phyloP scores from a whole-genome alignment of 148 eudicot species.

The Chenopodium quinoa region DNA sequence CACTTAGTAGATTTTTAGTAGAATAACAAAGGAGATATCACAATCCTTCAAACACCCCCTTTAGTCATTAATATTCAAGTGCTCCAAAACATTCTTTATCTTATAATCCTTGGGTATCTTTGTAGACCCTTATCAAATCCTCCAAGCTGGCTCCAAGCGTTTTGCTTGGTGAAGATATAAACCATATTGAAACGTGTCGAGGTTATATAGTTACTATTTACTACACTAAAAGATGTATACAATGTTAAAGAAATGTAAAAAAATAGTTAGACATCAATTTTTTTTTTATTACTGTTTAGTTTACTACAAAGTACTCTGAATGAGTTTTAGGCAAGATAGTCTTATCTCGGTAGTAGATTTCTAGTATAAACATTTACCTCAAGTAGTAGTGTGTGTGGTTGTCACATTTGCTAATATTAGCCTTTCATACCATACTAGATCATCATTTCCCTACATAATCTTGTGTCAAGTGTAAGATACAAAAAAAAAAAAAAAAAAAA shows the following conservation, averaged over 20 bases:
- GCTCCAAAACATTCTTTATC: constrained; percentile 15
- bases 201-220: not conserved
- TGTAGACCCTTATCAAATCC: constrained; percentile 1
- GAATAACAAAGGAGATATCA: not conserved
- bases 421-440: not conserved
- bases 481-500: too few relatives aligned
- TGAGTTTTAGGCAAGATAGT: too few relatives aligned
- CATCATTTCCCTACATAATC: too few relatives aligned
- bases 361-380: too few relatives aligned
- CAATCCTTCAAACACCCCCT: not conserved
- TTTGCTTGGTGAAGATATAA: not conserved
- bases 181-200: not conserved
- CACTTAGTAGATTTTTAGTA: not conserved
- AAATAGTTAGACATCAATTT: too few relatives aligned
- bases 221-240: too few relatives aligned
- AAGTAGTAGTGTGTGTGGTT: too few relatives aligned
- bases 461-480: too few relatives aligned
- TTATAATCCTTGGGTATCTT: not conserved
- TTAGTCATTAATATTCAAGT: not conserved
- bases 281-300: too few relatives aligned
- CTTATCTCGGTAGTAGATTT: too few relatives aligned
- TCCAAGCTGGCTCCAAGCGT: not conserved
- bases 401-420: not conserved
- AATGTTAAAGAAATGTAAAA: too few relatives aligned
- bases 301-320: too few relatives aligned